Evolutionary conservation across 2,329 filamentous ascomycete species (phyloP).

Genomic region (Gyromitra esculenta): DNA sequence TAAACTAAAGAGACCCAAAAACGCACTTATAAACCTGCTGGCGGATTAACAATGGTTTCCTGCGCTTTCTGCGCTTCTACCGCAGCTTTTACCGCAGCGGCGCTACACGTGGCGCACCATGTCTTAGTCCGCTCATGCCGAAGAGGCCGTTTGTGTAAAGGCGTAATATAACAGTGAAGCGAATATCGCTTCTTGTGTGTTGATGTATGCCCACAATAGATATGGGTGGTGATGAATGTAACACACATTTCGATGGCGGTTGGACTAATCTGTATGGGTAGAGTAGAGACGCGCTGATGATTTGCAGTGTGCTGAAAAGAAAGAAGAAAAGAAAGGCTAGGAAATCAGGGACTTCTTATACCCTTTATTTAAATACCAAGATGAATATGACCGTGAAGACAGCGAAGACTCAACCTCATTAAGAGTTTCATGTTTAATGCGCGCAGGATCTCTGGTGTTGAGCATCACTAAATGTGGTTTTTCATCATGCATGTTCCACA

Average conservation of each 20-base stretch:
- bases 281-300: not conserved
- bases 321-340: not conserved
- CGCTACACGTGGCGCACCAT: not conserved
- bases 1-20: not conserved
- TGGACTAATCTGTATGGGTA: too few species aligned
- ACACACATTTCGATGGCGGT: constrained; percentile 20
- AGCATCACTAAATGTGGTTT: not conserved
- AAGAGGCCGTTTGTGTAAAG: constrained; percentile 17
- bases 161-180: constrained; percentile 15
- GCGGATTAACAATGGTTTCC: not conserved
- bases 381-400: not conserved
- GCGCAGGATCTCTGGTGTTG: not conserved
- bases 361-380: not conserved
- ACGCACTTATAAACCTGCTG: constrained; percentile 7
- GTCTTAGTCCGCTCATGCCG: constrained; percentile 31
- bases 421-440: not conserved
- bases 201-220: constrained; percentile 29
- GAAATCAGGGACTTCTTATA: not conserved
- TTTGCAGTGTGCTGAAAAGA: not conserved
- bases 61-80: not conserved
- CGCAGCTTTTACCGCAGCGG: not conserved
- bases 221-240: constrained; percentile 31
- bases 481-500: not conserved
- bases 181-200: constrained; percentile 22
- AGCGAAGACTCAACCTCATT: not conserved